Evolutionary conservation across 2,329 filamentous ascomycete species (phyloP).

Genomic region (Neopestalotiopsis clavispora): DNA sequence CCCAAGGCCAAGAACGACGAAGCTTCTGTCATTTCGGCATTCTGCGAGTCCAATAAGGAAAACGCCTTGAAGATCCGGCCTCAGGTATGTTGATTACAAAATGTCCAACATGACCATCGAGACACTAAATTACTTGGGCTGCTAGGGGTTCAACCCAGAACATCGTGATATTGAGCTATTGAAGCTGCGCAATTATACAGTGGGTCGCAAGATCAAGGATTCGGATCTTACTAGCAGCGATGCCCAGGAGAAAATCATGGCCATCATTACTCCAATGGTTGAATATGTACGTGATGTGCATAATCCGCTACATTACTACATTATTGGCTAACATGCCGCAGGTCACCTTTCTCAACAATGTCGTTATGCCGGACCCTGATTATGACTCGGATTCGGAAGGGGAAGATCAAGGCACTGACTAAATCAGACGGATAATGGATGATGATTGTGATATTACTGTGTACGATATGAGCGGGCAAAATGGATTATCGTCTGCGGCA

Average conservation of each 20-base stretch:
- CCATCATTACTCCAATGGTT: constrained; percentile 70
- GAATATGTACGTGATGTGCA: constrained; percentile 71
- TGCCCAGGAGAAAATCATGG: constrained; percentile 68
- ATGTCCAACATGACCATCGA: not conserved
- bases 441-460: constrained; percentile 14
- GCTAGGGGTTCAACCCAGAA: constrained; percentile 74
- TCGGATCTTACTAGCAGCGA: constrained; percentile 64
- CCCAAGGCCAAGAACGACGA: constrained; percentile 54
- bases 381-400: constrained; percentile 47
- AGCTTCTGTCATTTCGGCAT: constrained; percentile 65
- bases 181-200: constrained; percentile 79
- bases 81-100: constrained; percentile 61
- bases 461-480: not conserved
- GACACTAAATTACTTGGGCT: not conserved
- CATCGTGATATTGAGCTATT: constrained; percentile 82
- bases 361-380: constrained; percentile 73
- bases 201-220: constrained; percentile 71
- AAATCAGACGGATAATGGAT: constrained; percentile 30
- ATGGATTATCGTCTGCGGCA: not conserved
- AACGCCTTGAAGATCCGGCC: constrained; percentile 85
- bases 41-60: constrained; percentile 71
- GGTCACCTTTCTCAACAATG: constrained; percentile 73
- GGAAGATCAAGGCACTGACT: constrained; percentile 39
- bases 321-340: constrained; percentile 35
- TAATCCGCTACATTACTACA: not conserved